These are phyloP conservation scores for Mangifera indica DNA, from an alignment of 345 rosid species.

Conservation along the genomic window DNA sequence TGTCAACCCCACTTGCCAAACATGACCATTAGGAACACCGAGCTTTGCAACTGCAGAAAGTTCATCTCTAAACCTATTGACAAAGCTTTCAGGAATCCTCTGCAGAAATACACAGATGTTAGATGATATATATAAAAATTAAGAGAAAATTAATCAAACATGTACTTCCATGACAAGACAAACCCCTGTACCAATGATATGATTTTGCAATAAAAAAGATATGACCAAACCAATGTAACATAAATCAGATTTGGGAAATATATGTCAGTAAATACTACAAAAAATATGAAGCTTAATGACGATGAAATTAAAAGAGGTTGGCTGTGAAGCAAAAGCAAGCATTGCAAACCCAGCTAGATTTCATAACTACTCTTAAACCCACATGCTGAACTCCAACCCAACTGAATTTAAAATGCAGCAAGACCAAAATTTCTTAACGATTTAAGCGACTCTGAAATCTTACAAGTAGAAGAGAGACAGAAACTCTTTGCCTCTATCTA, in stretches of 20 bases:
- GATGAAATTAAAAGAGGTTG: not conserved
- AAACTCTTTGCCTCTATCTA: too few relatives aligned
- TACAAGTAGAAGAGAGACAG: too few relatives aligned
- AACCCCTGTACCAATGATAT: too few relatives aligned
- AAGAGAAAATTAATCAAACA: not conserved
- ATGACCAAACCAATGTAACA: not conserved
- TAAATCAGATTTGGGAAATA: not conserved
- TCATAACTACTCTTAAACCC: too few relatives aligned
- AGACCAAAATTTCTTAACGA: too few relatives aligned
- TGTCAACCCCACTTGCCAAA: slow-evolving; percentile 36
- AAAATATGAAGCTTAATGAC: not conserved
- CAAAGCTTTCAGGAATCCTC: slow-evolving; percentile 37
- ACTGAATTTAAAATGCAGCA: too few relatives aligned
- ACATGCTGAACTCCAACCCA: too few relatives aligned
- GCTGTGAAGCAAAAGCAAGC: not conserved
- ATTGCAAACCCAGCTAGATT: too few relatives aligned
- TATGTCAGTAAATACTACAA: too few relatives aligned
- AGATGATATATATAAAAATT: not conserved
- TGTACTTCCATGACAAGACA: not conserved
- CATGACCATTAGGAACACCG: slow-evolving; percentile 30
- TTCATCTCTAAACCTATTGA: slow-evolving; percentile 28
- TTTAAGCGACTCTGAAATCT: too few relatives aligned
- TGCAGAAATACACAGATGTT: slow-evolving; percentile 18
- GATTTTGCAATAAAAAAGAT: too few relatives aligned
- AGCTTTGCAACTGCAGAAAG: slow-evolving; percentile 35